Base-by-base conservation (phyloP, 768 basidiomycete genomes). In the Lanmaoa rubissima region DNA sequence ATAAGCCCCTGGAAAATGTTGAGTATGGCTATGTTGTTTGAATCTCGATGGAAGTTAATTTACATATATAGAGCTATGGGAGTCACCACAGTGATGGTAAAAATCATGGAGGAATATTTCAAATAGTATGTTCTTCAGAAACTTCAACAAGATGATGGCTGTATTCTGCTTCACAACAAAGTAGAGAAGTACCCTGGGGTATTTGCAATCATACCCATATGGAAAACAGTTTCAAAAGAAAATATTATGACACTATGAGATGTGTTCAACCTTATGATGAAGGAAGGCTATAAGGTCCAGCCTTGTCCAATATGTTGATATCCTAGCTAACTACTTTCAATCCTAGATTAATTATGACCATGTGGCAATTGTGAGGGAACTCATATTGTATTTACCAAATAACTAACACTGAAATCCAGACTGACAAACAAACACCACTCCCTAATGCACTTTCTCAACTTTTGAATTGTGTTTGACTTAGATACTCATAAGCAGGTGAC, bases 381-480 rank as follows among this genome's bases (percentile, higher is more conserved):
- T 48, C 26, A 11, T 52, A 26, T 14, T 24, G 14, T 26, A n/a
- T 41, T 34, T 55, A 47, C 38, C 10, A 13, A 34, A 9, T 12
- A 14, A 54, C 62, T 59, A 26, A 62, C 49, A n/a, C 49, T 10
- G 28, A 58, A 51, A 9, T 60, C n/a, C 62, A 95, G 92, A 98
- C 94, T 9, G 96, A 98, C 64, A 96, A 99, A 69, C 95, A 96
- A 75, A 93, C 95, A 0, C 96, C 96, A 1, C 78, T 98, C 17
- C 97, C 97, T 0, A 89, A 80, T 41, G 92, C 93, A 5, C 81
- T 98, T 19, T 84, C 80, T 21, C 86, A 89, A 51, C 78, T 99
- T 41, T 76, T 96, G 28, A 82, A 85, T 26, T 84, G 94, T 35
- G 82, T 98, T 6, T 80, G 81, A 69, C 66, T 78, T 56, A 79